Evolutionary conservation across 1,139 yeast genomes (phyloP), one percentile per base, ranked within the genome.

Genomic region (Taphrina flavorubra): DNA sequence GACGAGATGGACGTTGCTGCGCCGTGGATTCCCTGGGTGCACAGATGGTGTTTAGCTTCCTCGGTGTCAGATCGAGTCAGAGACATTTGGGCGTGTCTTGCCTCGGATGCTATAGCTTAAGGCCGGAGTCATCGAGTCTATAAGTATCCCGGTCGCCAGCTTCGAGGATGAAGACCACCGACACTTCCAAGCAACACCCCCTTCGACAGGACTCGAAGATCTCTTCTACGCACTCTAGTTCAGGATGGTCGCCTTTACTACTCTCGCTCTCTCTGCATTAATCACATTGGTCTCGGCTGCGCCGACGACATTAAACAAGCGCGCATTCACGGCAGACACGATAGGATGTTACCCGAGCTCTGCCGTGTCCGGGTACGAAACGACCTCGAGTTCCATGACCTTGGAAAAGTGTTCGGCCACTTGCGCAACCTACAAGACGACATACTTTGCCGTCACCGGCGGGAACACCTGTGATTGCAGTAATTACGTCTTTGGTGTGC

Each of bases 391-490:
- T 4, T 49, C 53, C 8, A 49, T 49, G 53, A 49, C 53, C 18
- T 20, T 49, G 36, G 53, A 49, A n/a, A 49, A 20, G 53, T 49
- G 53, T 49, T 49, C 53, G n/a, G 36, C 34, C 36, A 11, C 34
- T 7, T 49, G 53, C n/a, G 53, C 53, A 20, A 20, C 31, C 13
- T n/a, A 49, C 13, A 49, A 49, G 53, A 49, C 53, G 13, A 25
- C n/a, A 1, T 49, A 10, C n/a, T 49, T 49, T n/a, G 53, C n/a
- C n/a, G 1, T 49, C 36, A 49, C 36, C 8, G 36, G 36, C 31
- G 53, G 53, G 6, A 25, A 49, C 53, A 49, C 53, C 16, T 49
- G 53, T 20, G 36, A 49, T 11, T 49, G 53, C 20, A 49, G 53
- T n/a, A 49, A 49, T 4, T 7, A 8, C n/a, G 20, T 49, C 34